Evolutionary conservation across 768 basidiomycete species (phyloP), one percentile per base, ranked within the genome.

Genomic region (Tricholoma hemisulphureum): DNA sequence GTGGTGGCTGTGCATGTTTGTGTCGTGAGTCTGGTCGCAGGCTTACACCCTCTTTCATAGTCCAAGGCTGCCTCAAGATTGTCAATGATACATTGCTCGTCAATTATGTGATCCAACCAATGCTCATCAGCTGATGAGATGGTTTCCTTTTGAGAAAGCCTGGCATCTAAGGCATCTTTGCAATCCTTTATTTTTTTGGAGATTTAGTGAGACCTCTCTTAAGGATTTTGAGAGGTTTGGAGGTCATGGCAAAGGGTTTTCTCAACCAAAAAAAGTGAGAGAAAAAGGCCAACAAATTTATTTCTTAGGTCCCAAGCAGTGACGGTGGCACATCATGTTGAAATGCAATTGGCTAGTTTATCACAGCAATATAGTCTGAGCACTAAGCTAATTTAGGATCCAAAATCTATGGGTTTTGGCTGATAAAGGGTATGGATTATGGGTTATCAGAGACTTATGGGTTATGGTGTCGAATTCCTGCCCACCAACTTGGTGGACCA

Each of bases 31-130:
- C n/a, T n/a, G n/a, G n/a, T n/a, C n/a, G n/a, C n/a, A n/a, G n/a
- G n/a, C n/a, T n/a, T n/a, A n/a, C n/a, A 20, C 5, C 39, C 39
- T 41, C 53, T 18, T 39, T 69, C 59, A 48, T 63, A 67, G 58
- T 66, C 66, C 31, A 59, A 62, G 9, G 65, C 62, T 34, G 57
- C 39, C 28, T 67, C 67, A 35, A 67, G 60, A 29, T 50, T 49
- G 10, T 66, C 53, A 26, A 70, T 29, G 51, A 66, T 20, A 24
- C 26, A 32, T 37, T 67, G 61, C 61, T 67, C 63, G 35, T 68
- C 61, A 35, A 70, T 61, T 20, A 52, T 56, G 59, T 59, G 2
- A 20, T 62, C 65, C 37, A 71, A 46, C 68, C 69, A 71, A 1
- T 67, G 48, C 31, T 66, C 23, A 29, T 67, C 61, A 21, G 16